A percentile compares a stretch with the other conserved stretches of the same genome.
Evolutionary conservation across 805 yeast species (phyloP).

Genomic region (Hanseniaspora lachancei): DNA sequence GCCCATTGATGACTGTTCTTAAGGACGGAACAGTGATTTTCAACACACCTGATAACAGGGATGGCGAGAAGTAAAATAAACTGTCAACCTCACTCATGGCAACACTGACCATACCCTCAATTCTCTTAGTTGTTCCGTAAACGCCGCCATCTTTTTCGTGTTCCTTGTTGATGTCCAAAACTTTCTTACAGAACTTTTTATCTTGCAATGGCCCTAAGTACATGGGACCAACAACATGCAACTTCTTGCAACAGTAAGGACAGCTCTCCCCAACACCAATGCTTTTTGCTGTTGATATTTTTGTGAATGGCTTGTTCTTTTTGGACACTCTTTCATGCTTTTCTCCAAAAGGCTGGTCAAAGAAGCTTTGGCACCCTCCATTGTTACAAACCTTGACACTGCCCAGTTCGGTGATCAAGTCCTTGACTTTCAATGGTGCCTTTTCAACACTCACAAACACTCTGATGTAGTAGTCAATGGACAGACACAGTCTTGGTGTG

Average conservation of each 20-base stretch:
- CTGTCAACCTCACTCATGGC: constrained; percentile 59
- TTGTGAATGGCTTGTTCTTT: constrained; percentile 28
- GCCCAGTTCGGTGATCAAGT: constrained; percentile 64
- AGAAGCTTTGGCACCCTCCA: constrained; percentile 60
- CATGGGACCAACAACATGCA: constrained; percentile 91
- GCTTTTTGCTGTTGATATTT: constrained; percentile 54
- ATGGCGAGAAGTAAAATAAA: constrained; percentile 77
- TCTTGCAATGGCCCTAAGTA: constrained; percentile 77
- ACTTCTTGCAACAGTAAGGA: constrained; percentile 51
- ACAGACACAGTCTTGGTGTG: constrained; percentile 73
- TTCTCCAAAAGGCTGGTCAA: constrained; percentile 65
- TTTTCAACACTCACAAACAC: constrained; percentile 66
- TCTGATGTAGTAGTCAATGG: constrained; percentile 87
- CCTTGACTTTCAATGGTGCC: constrained; percentile 71
- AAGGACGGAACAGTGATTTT: constrained; percentile 77
- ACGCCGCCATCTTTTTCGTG: constrained; percentile 32
- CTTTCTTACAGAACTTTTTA: constrained; percentile 47
- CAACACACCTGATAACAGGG: constrained; percentile 58
- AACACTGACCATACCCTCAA: constrained; percentile 82
- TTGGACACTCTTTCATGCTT: constrained; percentile 32
- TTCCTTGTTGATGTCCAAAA: constrained; percentile 41
- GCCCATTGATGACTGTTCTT: constrained; percentile 56
- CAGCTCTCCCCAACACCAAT: constrained; percentile 52
- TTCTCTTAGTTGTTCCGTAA: constrained; percentile 71
- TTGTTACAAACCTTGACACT: constrained; percentile 59